Conservation (phyloP, 2,329 filamentous ascomycete species). For the Colletotrichum lentis region DNA sequence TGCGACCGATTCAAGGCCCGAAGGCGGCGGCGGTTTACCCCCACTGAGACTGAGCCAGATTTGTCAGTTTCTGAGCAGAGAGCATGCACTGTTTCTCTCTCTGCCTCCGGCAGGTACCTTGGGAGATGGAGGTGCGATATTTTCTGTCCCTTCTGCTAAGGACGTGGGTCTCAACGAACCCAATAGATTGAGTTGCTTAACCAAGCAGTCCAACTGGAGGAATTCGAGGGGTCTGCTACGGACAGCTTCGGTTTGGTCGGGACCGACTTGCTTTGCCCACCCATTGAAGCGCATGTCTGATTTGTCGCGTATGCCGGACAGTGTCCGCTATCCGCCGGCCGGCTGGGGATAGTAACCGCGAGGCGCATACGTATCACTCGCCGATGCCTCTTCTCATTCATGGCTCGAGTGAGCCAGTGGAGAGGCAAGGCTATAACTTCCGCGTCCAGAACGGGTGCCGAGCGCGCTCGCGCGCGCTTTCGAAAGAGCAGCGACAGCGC, state of each 20-base stretch:
- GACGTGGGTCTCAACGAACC: conserved; percentile 36
- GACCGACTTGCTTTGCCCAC: conserved; percentile 32
- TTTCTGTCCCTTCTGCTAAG: conserved; percentile 35
- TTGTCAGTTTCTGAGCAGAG: conserved; percentile 33
- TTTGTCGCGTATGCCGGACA: conserved; percentile 28
- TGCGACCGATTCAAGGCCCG: conserved; percentile 34
- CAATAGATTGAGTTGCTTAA: conserved; percentile 30
- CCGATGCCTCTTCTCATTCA: conserved; percentile 5
- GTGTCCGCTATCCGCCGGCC: conserved; percentile 22
- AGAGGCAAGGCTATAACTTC: conserved; percentile 14
- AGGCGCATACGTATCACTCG: conserved; percentile 31
- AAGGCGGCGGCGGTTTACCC: conserved; percentile 32
- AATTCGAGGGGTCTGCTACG: conserved; percentile 28
- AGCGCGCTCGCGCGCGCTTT: conserved; percentile 4
- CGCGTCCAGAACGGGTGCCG: conserved; percentile 15
- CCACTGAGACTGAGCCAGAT: conserved; percentile 27
- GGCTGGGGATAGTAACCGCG: conserved; percentile 26
- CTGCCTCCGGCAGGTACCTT: conserved; percentile 32
- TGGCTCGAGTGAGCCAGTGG: conserved; percentile 6
- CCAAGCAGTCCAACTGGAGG: conserved; percentile 34
- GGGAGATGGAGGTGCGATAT: conserved; percentile 36
- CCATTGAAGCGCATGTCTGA: conserved; percentile 33
- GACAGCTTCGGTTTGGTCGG: conserved; percentile 37
- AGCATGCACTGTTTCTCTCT: conserved; percentile 12
- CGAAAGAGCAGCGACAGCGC: conserved; percentile 4